Conservation (phyloP, 2,329 filamentous ascomycete species). For the Pseudocercospora vitis region DNA sequence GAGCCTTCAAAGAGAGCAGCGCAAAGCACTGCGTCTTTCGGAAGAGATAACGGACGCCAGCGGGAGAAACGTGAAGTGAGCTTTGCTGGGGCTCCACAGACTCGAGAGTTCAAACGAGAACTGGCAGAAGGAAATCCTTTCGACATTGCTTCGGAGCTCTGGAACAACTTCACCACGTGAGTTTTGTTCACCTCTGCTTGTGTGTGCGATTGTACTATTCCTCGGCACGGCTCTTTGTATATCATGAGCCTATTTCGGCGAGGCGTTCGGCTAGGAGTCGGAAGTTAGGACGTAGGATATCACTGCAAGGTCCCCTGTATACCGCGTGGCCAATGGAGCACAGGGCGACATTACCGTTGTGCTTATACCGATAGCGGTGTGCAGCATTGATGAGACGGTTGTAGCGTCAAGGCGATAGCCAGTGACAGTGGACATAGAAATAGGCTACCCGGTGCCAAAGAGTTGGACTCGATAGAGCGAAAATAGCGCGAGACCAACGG, state of each 20-base stretch:
- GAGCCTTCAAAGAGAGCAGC: slow-evolving; percentile 20
- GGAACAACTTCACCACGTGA: slow-evolving; percentile 19
- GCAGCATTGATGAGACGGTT: too few relatives aligned
- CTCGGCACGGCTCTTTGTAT: background rate
- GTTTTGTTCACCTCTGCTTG: background rate
- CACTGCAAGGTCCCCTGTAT: background rate
- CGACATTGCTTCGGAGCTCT: slow-evolving; percentile 29
- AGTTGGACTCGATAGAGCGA: too few relatives aligned
- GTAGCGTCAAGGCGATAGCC: too few relatives aligned
- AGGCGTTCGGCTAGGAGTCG: slow-evolving; percentile 13
- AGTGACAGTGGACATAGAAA: too few relatives aligned
- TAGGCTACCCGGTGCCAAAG: too few relatives aligned
- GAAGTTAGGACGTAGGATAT: background rate
- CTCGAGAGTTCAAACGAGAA: slow-evolving; percentile 19
- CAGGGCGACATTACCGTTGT: background rate
- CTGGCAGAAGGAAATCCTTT: slow-evolving; percentile 24
- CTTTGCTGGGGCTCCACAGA: slow-evolving; percentile 30
- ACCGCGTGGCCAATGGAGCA: background rate
- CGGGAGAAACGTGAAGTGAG: slow-evolving; percentile 29
- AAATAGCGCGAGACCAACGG: background rate
- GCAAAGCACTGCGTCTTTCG: slow-evolving; percentile 11
- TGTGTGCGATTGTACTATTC: background rate
- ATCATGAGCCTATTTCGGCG: slow-evolving; percentile 11
- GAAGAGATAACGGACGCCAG: slow-evolving; percentile 16
- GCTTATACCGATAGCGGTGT: too few relatives aligned